Base-by-base conservation (phyloP, 2,329 filamentous ascomycete genomes). In the Microcyclospora pomicola region DNA sequence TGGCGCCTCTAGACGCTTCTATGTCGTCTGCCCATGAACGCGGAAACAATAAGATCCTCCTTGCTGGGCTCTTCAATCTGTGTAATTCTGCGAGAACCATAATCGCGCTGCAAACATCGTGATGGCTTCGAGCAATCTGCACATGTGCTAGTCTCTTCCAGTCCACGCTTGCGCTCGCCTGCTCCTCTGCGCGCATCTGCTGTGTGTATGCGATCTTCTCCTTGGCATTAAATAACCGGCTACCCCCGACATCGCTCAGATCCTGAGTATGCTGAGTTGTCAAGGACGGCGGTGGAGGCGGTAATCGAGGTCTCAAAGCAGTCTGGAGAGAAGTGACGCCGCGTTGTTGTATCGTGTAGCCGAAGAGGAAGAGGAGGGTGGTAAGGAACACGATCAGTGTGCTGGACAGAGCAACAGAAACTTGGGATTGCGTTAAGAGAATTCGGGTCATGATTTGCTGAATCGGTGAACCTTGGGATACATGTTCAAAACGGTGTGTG, bases 321-420 rank as follows among this genome's bases (percentile, higher is more conserved):
- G 69, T 66, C 51, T 88, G 82, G 27, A 95, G 71, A 49, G 80
- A 79, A 44, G 72, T 73, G 4, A 94, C 74, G 0, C 85, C 91
- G 50, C 84, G 76, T 60, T 95, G 87, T 54, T 95, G 87, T 37
- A 94, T 71, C 2, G 78, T 73, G 59, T 92, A 94, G 52, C 87
- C 87, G 36, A 82, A 85, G 27, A 94, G 68, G 59, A 95, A 95
- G 16, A 95, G 75, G 4, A 86, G 73, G 29, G 78, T 60, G 2
- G 86, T 93, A 61, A 84, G 94, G 16, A 82, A 58, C 45, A 83
- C 65, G 42, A 94, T 81, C 61, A 43, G 72, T 30, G 63, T 58
- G 7, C 73, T 72, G 19, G 80, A 80, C 40, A 80, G 63, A 41
- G 78, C 66, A 41, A 83, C 64, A 29, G 80, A 82, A 36, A 84